Percentiles rank a stretch among this genome's conserved stretches.
phyloP scores from a whole-genome alignment of 2,329 filamentous ascomycete species.

The Aspergillus ruber region DNA sequence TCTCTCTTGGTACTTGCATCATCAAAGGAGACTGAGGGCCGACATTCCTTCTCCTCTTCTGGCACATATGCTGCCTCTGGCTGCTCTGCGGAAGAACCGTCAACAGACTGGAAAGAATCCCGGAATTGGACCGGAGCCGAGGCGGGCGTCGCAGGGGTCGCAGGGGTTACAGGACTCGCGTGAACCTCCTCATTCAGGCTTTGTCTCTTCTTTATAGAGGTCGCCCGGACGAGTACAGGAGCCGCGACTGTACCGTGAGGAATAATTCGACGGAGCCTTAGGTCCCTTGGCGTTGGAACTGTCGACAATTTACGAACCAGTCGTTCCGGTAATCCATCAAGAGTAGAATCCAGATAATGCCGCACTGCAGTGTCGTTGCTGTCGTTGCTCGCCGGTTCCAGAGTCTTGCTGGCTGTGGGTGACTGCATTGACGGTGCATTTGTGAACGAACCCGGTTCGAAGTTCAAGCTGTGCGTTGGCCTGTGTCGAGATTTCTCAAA shows the following conservation, averaged over 20 bases:
- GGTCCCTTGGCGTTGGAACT: conserved; percentile 27
- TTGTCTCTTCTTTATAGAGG: conserved; percentile 24
- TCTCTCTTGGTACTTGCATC: conserved; percentile 18
- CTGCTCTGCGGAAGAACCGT: conserved; percentile 3
- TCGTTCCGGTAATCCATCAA: conserved; percentile 21
- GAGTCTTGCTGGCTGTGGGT: conserved; percentile 6
- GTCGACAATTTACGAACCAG: conserved; percentile 37
- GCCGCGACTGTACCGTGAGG: conserved; percentile 37
- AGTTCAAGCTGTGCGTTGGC: conserved; percentile 26
- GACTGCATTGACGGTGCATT: conserved; percentile 4
- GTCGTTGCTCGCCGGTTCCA: conserved; percentile 9
- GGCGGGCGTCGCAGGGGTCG: conserved; percentile 2
- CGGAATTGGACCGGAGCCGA: conserved; percentile 24
- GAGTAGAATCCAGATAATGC: conserved; percentile 32
- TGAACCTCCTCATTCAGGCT: conserved; percentile 12
- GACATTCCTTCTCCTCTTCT: conserved; percentile 10
- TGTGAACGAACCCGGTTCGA: conserved; percentile 17
- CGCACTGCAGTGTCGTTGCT: conserved; percentile 25
- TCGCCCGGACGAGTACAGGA: conserved; percentile 46
- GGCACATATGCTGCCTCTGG: conserved; percentile 4
- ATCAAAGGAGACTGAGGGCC: conserved; percentile 13
- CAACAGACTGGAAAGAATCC: conserved; percentile 23
- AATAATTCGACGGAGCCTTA: conserved; percentile 40
- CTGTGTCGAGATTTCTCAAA: conserved; percentile 48
- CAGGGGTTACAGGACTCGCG: not conserved